Evolutionary conservation across 192 early-diverging fungal species (phyloP).

Genomic region (Thamnidium elegans): DNA sequence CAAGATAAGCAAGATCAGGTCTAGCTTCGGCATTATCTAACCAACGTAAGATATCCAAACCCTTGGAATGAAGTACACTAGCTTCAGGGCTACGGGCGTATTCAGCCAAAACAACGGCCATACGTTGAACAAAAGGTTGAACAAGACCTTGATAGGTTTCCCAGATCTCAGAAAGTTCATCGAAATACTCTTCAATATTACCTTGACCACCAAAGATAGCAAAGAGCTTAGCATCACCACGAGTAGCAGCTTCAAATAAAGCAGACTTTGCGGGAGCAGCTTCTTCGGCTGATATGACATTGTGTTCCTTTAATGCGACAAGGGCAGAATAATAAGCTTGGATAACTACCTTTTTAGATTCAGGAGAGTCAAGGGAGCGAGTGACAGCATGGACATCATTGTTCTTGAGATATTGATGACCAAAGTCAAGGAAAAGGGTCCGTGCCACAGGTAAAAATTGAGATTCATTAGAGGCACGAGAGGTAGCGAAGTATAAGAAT

Average conservation of each 20-base stretch:
- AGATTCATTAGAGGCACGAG: slow-evolving; percentile 37
- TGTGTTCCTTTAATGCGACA: slow-evolving; percentile 54
- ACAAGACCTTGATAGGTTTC: slow-evolving; percentile 77
- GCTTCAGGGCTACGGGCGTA: slow-evolving; percentile 60
- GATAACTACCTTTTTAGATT: slow-evolving; percentile 59
- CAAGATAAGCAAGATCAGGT: slow-evolving; percentile 76
- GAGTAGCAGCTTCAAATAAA: slow-evolving; percentile 62
- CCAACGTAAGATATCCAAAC: slow-evolving; percentile 85
- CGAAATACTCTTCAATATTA: slow-evolving; percentile 92
- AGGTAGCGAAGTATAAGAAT: slow-evolving; percentile 66
- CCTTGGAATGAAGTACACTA: slow-evolving; percentile 69
- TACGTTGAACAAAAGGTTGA: slow-evolving; percentile 70
- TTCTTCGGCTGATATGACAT: slow-evolving; percentile 37
- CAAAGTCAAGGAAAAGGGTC: slow-evolving; percentile 73
- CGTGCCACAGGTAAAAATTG: slow-evolving; percentile 70
- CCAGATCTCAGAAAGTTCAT: slow-evolving; percentile 80
- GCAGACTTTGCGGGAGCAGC: slow-evolving; percentile 54
- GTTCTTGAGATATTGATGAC: slow-evolving; percentile 66
- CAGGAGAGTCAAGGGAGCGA: slow-evolving; percentile 46
- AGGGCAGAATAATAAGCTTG: slow-evolving; percentile 77
- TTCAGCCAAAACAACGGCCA: slow-evolving; percentile 66
- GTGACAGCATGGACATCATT: slow-evolving; percentile 85
- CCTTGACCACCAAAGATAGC: slow-evolving; percentile 97
- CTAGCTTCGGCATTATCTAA: slow-evolving; percentile 70
- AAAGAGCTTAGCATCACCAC: slow-evolving; percentile 62